Base-by-base conservation (phyloP, 2,329 filamentous ascomycete genomes). In the Aspergillus amoenus region DNA sequence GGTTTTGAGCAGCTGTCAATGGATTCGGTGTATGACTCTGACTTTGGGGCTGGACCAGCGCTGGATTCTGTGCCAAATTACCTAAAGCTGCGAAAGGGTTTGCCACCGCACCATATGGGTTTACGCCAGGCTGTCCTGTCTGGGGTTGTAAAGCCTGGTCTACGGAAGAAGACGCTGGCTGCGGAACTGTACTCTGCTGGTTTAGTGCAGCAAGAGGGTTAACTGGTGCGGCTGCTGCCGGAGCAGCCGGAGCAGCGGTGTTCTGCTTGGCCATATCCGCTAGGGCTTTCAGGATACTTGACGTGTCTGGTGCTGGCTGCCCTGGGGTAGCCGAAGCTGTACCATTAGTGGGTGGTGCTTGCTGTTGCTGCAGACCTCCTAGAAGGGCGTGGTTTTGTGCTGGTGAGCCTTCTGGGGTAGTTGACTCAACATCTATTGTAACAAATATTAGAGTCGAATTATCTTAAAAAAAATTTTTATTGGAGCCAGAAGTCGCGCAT, bases 241-340 rank as follows among this genome's bases (percentile, higher is more conserved):
- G 66, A 22, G 73, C 67, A 58, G 73, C 64, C 52, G 82, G 76
- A 46, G 80, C 75, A 39, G 81, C 75, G 59, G 84, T 84, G 71
- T 87, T 91, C 73, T 91, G 88, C 63, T 89, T 88, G 40, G 89
- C 89, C 76, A 94, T 89, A 69, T 90, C 90, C 62, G 90, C 89
- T 61, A 94, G 82, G 44, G 88, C 88, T 71, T 90, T 89, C 75
- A 93, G 81, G 66, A 94, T 92, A 63, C 86, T 82, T 41, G 82
- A 82, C 34, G 82, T 84, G 64, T 83, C 88, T 60, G 79, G 81
- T 56, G 81, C 71, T 58, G 76, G 65, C 50, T 66, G 68, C 60
- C 67, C 61, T 39, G 66, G 51, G 12, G 59, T 51, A 47, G 62
- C 55, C 44, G 65, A 52, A 27, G 66, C 60, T 49, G 64, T 61